Percentiles rank a stretch among this genome's conserved stretches.
phyloP scores from a whole-genome alignment of 345 rosid species.

The Carallia pectinifolia region DNA sequence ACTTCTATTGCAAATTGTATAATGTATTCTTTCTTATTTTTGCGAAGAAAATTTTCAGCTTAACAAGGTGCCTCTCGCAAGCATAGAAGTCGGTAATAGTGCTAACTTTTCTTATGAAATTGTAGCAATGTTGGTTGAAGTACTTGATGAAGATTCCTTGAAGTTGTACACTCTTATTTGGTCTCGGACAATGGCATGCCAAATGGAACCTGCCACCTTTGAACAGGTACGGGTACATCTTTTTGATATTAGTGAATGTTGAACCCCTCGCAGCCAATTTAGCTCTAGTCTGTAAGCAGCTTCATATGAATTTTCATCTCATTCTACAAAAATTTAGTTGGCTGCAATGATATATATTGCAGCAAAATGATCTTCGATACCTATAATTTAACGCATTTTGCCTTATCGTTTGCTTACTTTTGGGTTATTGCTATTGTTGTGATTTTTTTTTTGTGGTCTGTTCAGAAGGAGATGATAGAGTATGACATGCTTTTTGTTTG shows the following conservation, averaged over 20 bases:
- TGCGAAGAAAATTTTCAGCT: constrained; percentile 12
- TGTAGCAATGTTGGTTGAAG: constrained; percentile 61
- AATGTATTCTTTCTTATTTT: constrained; percentile 13
- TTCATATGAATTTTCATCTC: neutral
- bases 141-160: constrained; percentile 85
- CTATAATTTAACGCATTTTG: no score
- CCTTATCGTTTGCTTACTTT: no score
- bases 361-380: no score
- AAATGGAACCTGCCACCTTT: constrained; percentile 74
- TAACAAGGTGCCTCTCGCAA: neutral
- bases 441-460: no score
- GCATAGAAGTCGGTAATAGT: constrained; percentile 7
- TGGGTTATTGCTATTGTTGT: no score
- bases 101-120: constrained; percentile 23
- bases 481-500: no score
- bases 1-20: constrained; percentile 15
- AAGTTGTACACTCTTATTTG: constrained; percentile 89
- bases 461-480: no score
- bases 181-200: constrained; percentile 91
- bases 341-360: no score
- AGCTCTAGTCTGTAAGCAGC: neutral
- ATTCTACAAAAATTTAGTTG: no score
- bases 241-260: neutral
- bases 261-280: neutral
- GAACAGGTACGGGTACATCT: constrained; percentile 56